Conservation (phyloP, 2,329 filamentous ascomycete species). For the Xylaria multiplex region DNA sequence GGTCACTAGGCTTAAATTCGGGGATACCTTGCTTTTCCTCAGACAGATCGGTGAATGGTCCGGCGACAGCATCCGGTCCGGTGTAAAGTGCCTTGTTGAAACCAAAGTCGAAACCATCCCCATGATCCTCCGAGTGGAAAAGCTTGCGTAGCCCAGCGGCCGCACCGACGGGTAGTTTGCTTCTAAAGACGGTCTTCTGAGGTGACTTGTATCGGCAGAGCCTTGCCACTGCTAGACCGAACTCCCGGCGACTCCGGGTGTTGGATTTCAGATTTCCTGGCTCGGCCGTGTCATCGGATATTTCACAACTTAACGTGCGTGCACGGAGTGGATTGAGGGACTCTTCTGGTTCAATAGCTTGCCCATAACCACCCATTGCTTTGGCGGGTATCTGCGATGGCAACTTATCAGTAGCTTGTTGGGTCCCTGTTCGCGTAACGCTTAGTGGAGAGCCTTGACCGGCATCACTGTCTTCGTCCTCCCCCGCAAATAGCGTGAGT, state of each 20-base stretch:
- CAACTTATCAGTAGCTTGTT: background rate
- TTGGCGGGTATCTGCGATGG: background rate
- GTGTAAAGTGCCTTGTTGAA: slow-evolving; percentile 30
- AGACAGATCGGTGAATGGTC: slow-evolving; percentile 30
- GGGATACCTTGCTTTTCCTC: background rate
- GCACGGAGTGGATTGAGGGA: background rate
- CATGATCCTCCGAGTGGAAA: slow-evolving; percentile 8
- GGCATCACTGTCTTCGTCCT: background rate
- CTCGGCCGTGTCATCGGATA: background rate
- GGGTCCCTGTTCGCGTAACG: background rate
- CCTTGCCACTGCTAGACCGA: slow-evolving; percentile 24
- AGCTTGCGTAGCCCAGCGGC: slow-evolving; percentile 20
- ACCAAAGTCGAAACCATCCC: slow-evolving; percentile 16
- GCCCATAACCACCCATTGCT: background rate
- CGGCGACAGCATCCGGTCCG: slow-evolving; percentile 29
- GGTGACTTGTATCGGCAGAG: slow-evolving; percentile 28
- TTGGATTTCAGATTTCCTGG: background rate
- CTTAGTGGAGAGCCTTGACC: slow-evolving; percentile 4
- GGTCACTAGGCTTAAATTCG: background rate
- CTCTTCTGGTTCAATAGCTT: background rate
- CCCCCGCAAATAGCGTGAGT: background rate
- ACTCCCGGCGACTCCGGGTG: slow-evolving; percentile 10
- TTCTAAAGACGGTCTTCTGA: slow-evolving; percentile 15
- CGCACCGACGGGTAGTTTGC: slow-evolving; percentile 7
- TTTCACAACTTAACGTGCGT: background rate